Evolutionary conservation across 2,329 filamentous ascomycete species (phyloP), one percentile per base, ranked within the genome.

Genomic region (Fusarium burgessii): DNA sequence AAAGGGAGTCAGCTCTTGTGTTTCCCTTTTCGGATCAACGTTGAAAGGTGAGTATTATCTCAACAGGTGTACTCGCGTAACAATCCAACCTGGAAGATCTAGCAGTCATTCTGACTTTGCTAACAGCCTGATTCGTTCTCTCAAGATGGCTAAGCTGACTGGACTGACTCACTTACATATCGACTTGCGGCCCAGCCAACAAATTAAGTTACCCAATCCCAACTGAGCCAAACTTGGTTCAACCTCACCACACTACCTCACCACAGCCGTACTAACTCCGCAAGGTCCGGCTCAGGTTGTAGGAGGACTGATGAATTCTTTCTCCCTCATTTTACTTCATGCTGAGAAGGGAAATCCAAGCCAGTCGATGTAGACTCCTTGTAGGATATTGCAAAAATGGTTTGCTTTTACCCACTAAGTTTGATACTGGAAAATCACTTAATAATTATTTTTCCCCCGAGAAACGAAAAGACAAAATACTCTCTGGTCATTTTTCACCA

Each of bases 101-200:
- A 46, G 17, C 33, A 57, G 50, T 50, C 29, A 50, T 33, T 50
- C 29, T 23, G 23, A 38, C n/a, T 45, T 51, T 14, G 15, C 13
- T 36, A 42, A 23, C 18, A 12, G 8, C 25, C 23, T 60, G 40
- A 33, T 57, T 60, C 50, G 41, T 46, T 57, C 33, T 25, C 25
- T 33, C 13, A 32, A 33, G 38, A 38, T n/a, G 46, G 43, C 42
- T 38, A 25, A 40, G 23, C 46, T 58, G 36, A 35, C 35, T 58
- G 36, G n/a, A 58, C 45, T 46, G n/a, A 58, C 51, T 68, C 57
- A 67, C 51, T 58, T 47, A 58, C 27, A 42, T 63, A 42, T 54
- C 51, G 57, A 42, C 41, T 62, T 54, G 64, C 36, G 41, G 43
- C 51, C 50, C 56, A 62, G 63, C 36, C 50, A 29, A 42, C 36